These are phyloP conservation scores for Candida maltosa DNA, from an alignment of 805 yeast genomes.

Conservation along the genomic window DNA sequence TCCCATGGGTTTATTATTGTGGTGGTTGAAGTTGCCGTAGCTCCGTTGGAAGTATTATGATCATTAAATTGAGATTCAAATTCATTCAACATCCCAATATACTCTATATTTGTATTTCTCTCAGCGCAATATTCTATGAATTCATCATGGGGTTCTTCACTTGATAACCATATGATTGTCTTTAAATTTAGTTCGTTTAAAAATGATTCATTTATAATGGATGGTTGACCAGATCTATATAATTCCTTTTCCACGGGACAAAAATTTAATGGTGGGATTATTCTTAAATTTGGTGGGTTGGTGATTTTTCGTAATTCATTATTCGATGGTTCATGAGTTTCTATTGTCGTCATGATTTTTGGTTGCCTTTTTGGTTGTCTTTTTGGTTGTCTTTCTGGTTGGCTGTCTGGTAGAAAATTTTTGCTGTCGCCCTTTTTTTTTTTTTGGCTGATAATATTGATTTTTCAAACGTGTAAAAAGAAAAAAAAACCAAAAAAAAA, in stretches of 20 bases:
- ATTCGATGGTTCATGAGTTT: background rate
- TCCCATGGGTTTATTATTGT: constrained; percentile 85
- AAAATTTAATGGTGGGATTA: constrained; percentile 92
- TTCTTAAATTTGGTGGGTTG: constrained; percentile 58
- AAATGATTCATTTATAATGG: constrained; percentile 88
- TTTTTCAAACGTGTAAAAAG: background rate
- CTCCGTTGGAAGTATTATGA: too few relatives aligned
- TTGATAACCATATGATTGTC: constrained; percentile 90
- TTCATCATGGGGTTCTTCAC: constrained; percentile 91
- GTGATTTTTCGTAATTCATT: constrained; percentile 21
- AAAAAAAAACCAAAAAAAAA: background rate
- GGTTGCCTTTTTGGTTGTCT: background rate
- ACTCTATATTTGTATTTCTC: constrained; percentile 71
- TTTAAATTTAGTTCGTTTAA: constrained; percentile 67
- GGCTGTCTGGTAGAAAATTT: too few relatives aligned
- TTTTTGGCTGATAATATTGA: background rate
- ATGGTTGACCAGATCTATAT: constrained; percentile 92
- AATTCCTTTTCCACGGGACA: constrained; percentile 89
- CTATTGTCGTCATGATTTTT: background rate
- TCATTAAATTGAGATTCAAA: constrained; percentile 20
- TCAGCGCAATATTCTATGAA: constrained; percentile 77
- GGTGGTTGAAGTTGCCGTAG: background rate
- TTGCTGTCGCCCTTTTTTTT: background rate
- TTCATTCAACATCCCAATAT: constrained; percentile 78
- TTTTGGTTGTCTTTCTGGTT: background rate